Evolutionary conservation across 2,329 filamentous ascomycete species (phyloP), one percentile per base, ranked within the genome.

Genomic region (Fusarium heterosporum): DNA sequence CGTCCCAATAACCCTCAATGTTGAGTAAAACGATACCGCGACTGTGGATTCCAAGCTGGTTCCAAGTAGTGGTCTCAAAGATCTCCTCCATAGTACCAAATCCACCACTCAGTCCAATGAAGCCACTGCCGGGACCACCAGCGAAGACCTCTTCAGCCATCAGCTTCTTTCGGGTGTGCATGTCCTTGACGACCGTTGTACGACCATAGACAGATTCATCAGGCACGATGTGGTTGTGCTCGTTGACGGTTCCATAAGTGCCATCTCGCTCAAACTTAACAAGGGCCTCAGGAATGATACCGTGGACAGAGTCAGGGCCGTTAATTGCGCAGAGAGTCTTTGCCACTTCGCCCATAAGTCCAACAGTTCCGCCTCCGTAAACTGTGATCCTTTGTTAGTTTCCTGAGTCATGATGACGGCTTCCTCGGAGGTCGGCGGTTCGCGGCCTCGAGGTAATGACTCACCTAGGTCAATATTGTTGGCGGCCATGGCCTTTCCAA

Each of bases 81-180:
- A 99, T 85, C 84, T 99, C 96, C 82, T 99, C 96, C 76, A 98
- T 86, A 3, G 96, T 99, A 19, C 96, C 96, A 78, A 95, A 99
- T 1, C 96, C 96, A 41, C 95, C 95, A 55, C 87, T 88, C 60
- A 99, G 82, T 28, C 93, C 93, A 39, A 99, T 88, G 80, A 99
- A 99, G 13, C 95, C 95, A 57, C 89, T 90, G 1, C 95, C 95
- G 0, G 90, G 88, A 0, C 91, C 94, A 26, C 93, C 93, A 19
- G 87, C 85, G 25, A 96, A 86, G 16, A 98, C 93, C 77, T 95
- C 91, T 72, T 89, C 84, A 8, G 94, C 95, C 96, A 99, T 98
- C 81, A 96, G 85, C 71, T 91, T 88, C 83, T 99, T 99, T 67
- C 96, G 89, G 40, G 93, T 94, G 80, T 99, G 96, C 96, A 99